Base-by-base conservation (phyloP, 805 yeast genomes). In the Teunomyces pallodes region DNA sequence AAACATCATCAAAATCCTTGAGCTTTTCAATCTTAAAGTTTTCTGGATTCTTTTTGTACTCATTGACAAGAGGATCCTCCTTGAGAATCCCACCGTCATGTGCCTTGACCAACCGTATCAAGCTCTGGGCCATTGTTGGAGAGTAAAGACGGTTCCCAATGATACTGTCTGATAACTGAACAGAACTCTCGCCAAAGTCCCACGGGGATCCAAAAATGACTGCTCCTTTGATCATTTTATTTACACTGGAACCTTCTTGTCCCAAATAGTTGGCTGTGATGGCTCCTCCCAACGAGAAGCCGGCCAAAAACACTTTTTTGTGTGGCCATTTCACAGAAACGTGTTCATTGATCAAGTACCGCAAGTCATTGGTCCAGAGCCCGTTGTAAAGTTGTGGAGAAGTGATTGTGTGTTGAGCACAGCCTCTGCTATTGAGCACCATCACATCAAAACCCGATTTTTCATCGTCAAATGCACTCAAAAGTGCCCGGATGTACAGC, bases 201-300 rank as follows among this genome's bases (percentile, higher is more conserved):
- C 91, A 87, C 8, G 92, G 92, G 17, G 83, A 70, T 12, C 86
- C 84, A 56, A 86, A 65, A 8, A 81, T 65, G 10, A 80, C 73
- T 3, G 89, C 85, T 5, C 85, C 83, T 36, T 76, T 72, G 48
- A 85, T 71, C 46, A 76, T 76, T 0, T 77, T 61, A 45, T 78
- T 66, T 1, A 76, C 79, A 4, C 75, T 76, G 29, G 55, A 61
- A 29, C 65, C 67, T 55, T 83, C 88, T 64, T 84, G 87, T 31
- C 87, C 91, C 46, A 87, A 63, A 58, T 84, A 87, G 59, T 87
- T 87, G 14, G 84, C 72, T 33, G 82, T 57, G 42, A 86, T 73
- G 9, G 86, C 72, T 8, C 88, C 87, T 35, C 95, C 95, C 51
- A 87, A 79, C 0, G 91, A 85, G 54, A 81, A 83, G 0, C 91